phyloP scores from a whole-genome alignment of 306 rosid genomes.

The Leucaena leucocephala region DNA sequence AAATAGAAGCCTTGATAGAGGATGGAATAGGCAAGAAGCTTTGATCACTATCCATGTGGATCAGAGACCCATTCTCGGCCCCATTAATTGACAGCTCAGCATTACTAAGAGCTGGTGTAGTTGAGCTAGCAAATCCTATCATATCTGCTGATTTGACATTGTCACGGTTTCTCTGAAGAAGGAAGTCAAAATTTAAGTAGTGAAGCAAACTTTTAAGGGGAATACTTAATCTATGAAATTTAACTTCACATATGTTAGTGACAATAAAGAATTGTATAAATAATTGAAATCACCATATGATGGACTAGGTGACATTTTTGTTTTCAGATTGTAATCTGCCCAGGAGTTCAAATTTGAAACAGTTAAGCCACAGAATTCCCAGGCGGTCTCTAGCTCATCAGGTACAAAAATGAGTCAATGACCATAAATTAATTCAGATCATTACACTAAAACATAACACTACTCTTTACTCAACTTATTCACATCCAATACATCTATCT shows the following conservation, averaged over 20 bases:
- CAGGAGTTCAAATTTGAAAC: background rate
- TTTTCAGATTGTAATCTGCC: background rate
- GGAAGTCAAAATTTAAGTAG: background rate
- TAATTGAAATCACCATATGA: background rate
- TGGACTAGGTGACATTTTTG: background rate
- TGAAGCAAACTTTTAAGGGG: background rate
- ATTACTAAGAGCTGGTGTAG: background rate
- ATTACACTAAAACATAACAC: background rate
- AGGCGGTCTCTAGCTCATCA: background rate
- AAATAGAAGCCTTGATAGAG: constrained; percentile 65
- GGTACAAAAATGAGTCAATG: background rate
- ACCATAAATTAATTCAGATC: background rate
- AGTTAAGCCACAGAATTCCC: background rate
- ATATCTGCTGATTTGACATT: background rate
- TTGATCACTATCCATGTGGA: constrained; percentile 44
- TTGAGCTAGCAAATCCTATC: constrained; percentile 7
- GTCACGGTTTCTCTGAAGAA: background rate
- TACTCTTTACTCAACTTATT: background rate
- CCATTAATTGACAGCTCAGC: constrained; percentile 4
- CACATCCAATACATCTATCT: background rate
- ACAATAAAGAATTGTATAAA: background rate
- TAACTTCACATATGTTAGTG: background rate
- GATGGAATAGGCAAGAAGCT: constrained; percentile 60
- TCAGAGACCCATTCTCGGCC: constrained; percentile 1
- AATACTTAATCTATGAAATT: background rate